Evolutionary conservation across 2,329 filamentous ascomycete genomes (phyloP), one percentile per base, ranked within the genome.

Genomic region (Colletotrichum filicis): DNA sequence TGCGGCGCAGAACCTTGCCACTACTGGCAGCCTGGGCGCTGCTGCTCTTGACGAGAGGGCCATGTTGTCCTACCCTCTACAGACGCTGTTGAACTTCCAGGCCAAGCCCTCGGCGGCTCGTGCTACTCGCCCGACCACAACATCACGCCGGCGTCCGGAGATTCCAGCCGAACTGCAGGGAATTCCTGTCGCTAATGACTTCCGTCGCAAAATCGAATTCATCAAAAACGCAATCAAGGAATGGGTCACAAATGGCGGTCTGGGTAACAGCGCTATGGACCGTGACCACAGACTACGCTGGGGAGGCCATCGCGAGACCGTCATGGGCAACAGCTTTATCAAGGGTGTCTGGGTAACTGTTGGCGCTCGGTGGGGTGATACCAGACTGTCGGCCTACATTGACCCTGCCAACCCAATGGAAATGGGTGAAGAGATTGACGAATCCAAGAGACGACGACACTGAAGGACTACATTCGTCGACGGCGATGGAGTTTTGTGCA

Each of bases 131-230:
- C 84, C 84, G 75, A 83, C 86, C 67, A 85, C 87, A 42, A 83
- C 84, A 5, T 83, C 86, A 14, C 86, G 89, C 28, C 87, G 86
- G 74, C 87, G 90, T 5, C 90, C 90, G 11, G 88, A 91, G 74
- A 92, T 92, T 75, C 86, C 88, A 59, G 85, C 88, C 0, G 88
- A 89, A 78, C 82, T 92, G 16, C 89, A 92, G 79, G 86, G 88
- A 68, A 90, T 94, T 68, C 92, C 93, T 0, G 87, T 89, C 24
- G 92, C 92, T 53, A 96, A 96, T 80, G 89, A 92, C 75, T 90
- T 96, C 79, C 90, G 92, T 42, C 87, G 87, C 77, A 96, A 96
- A 85, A 88, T 96, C 70, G 88, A 91, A 72, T 95, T 95, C 79
- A 90, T 95, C 77, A 87, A 88, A 76, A 83, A 87, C 64, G 88